Conservation (phyloP, 768 basidiomycete genomes). For the Hericium alpestre region DNA sequence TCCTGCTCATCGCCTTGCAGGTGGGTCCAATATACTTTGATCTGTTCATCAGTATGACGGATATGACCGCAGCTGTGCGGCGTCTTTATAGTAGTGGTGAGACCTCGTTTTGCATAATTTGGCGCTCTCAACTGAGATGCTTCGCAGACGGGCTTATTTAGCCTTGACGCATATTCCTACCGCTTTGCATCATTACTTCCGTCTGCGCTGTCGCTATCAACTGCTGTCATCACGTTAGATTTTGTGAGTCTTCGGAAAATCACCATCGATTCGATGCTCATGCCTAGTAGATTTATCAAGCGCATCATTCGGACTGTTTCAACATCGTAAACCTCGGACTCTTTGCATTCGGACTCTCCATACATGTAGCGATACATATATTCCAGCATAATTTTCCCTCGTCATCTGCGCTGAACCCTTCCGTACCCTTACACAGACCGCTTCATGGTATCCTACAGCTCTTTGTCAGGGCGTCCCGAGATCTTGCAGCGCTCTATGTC, state of each 20-base stretch:
- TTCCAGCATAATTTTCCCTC: background rate
- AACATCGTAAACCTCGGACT: background rate
- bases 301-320: background rate
- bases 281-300: background rate
- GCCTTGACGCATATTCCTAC: background rate
- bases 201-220: background rate
- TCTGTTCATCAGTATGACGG: background rate
- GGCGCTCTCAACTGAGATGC: background rate
- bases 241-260: background rate
- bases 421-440: background rate
- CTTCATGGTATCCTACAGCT: background rate
- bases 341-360: background rate
- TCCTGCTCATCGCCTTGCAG: background rate
- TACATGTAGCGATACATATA: background rate
- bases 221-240: background rate
- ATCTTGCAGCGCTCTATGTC: conserved; percentile 1
- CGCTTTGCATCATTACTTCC: background rate
- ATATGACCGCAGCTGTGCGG: background rate
- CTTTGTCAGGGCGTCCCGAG: background rate
- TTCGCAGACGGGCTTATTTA: background rate
- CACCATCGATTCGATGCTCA: background rate
- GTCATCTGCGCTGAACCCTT: background rate
- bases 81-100: background rate
- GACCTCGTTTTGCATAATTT: background rate
- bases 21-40: background rate